phyloP scores from a whole-genome alignment of 1,284 basidiomycete genomes.

The Ustilago curta region DNA sequence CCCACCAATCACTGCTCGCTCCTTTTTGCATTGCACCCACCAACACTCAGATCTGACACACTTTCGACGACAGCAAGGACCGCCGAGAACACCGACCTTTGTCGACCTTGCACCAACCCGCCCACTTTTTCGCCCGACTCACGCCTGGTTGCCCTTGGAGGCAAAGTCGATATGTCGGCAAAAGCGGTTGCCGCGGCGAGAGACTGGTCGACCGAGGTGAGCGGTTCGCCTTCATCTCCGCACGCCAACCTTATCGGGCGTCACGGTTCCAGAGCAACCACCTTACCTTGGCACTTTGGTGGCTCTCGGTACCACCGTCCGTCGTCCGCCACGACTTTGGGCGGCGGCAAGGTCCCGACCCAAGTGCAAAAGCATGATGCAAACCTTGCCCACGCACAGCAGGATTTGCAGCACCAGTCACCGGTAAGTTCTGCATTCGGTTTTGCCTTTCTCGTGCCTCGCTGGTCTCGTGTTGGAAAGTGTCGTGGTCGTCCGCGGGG shows the following conservation, averaged over 20 bases:
- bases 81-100: neutral
- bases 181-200: slow-evolving; percentile 22
- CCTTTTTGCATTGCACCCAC: too few species aligned
- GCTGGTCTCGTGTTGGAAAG: too few species aligned
- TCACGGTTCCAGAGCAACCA: neutral
- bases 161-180: slow-evolving; percentile 24
- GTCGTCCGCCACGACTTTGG: neutral
- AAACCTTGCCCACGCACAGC: slow-evolving; percentile 29
- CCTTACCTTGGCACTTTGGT: neutral
- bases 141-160: neutral
- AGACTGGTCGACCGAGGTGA: neutral
- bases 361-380: neutral
- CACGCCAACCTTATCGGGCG: slow-evolving; percentile 6
- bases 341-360: slow-evolving; percentile 4
- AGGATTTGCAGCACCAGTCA: slow-evolving; percentile 7
- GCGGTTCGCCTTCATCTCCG: slow-evolving; percentile 1
- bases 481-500: neutral
- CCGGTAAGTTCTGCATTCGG: slow-evolving; percentile 23
- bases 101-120: neutral
- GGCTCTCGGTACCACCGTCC: neutral
- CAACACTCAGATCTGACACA: too few species aligned
- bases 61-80: neutral
- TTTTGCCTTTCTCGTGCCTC: neutral
- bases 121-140: neutral
- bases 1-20: too few species aligned